phyloP scores from a whole-genome alignment of 2,329 filamentous ascomycete species.

The Epichloe amarillans region DNA sequence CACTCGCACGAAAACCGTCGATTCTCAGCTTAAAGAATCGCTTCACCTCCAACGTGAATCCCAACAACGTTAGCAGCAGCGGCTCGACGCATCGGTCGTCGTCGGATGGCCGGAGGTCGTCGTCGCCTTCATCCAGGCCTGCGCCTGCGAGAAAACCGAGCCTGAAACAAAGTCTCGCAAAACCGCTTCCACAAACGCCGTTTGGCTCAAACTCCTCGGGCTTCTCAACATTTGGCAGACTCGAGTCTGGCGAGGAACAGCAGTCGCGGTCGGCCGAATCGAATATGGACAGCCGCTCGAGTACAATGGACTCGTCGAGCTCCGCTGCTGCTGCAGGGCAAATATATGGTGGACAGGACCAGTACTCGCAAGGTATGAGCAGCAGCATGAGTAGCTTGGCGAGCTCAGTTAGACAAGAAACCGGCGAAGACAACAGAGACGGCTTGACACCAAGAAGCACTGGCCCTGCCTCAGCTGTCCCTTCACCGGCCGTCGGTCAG shows the following conservation, averaged over 20 bases:
- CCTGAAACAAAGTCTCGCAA: slow-evolving; percentile 42
- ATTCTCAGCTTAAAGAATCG: slow-evolving; percentile 23
- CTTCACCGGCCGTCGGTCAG: slow-evolving; percentile 39
- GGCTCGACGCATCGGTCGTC: slow-evolving; percentile 2
- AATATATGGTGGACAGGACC: slow-evolving; percentile 22
- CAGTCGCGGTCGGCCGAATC: slow-evolving; percentile 7
- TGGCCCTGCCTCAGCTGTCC: slow-evolving; percentile 40
- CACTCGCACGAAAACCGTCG: slow-evolving; percentile 30
- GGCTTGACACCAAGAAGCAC: slow-evolving; percentile 38
- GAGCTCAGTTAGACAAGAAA: slow-evolving; percentile 29
- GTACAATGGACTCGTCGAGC: slow-evolving; percentile 34
- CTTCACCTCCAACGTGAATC: slow-evolving; percentile 5
- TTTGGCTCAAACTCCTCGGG: slow-evolving; percentile 13
- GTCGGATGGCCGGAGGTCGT: slow-evolving; percentile 9
- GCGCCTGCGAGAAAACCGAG: slow-evolving; percentile 43
- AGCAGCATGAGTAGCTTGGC: slow-evolving; percentile 34
- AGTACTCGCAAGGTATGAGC: slow-evolving; percentile 24
- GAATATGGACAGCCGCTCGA: slow-evolving; percentile 28
- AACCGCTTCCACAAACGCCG: slow-evolving; percentile 42
- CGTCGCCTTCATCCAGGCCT: slow-evolving; percentile 8
- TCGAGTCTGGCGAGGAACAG: slow-evolving; percentile 1
- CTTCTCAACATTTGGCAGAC: slow-evolving; percentile 22
- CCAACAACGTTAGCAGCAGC: background rate
- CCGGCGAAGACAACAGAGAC: slow-evolving; percentile 30
- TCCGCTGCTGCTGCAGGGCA: slow-evolving; percentile 21